Base-by-base conservation (phyloP, 139 green algal species). In the Volvox africanus region DNA sequence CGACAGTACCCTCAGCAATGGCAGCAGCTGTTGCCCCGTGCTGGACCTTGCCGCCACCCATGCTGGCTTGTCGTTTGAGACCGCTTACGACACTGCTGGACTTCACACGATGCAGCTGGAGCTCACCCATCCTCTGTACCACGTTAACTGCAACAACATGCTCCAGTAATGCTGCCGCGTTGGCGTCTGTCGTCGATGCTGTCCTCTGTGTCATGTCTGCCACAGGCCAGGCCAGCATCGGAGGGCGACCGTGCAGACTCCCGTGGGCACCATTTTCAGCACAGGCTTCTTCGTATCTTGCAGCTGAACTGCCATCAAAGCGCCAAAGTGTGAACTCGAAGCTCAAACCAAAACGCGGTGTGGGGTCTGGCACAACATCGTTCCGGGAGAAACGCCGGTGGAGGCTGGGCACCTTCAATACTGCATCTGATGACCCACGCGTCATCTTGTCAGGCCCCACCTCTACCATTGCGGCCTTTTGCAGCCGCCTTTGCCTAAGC, bases 81-180 rank as follows among this genome's bases (percentile, higher is more conserved):
- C 44, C 44, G 5, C 44, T 9, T 55, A 5, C 9, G 5, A 55
- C 44, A 55, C 44, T 9, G 9, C 44, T 55, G 44, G 44, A 9
- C 44, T 55, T 55, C 44, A 55, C 44, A 55, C 65, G 79, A 32
- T 75, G 80, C 50, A 26, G 1, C 50, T 86, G 12, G 20, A 86
- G n/a, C 44, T 86, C 14, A 16, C 80, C 80, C 80, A 86, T 37
- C 80, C 80, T 55, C 22, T 61, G 50, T 6, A 86, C 80, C 11
- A 86, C 50, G 35, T 86, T 55, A 14, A 32, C 21, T 14, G 80
- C 80, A 14, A 73, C 80, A n/a, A 13, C 14, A 30, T 30, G 80
- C 80, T 86, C 80, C 50, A 86, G 55, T n/a, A n/a, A n/a, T 14
- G n/a, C 80, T 61, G 26, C 55, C 22, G 44, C 80, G 5, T 2